Evolutionary conservation across 257 asterid species (phyloP).

Genomic region (Penstemon barbatus): DNA sequence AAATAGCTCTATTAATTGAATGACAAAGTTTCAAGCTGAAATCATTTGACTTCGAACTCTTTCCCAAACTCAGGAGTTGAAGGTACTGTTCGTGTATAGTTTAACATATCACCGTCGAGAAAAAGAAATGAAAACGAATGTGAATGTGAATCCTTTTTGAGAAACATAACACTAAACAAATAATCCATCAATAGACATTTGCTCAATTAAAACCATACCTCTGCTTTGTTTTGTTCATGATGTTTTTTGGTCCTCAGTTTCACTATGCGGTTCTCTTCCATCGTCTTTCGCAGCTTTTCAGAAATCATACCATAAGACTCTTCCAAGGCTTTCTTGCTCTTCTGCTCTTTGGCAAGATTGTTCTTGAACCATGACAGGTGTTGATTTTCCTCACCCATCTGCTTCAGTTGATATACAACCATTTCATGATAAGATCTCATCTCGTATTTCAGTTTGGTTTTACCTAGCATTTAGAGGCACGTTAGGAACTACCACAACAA

Average conservation of each 20-base stretch:
- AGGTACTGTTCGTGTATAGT: no score
- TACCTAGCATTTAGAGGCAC: conserved; percentile 40
- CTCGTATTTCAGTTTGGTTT: conserved; percentile 61
- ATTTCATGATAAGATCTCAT: conserved; percentile 52
- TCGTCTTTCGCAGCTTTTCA: conserved; percentile 44
- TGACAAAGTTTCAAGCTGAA: no score
- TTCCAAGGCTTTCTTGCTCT: conserved; percentile 49
- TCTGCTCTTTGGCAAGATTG: conserved; percentile 49
- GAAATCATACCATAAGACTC: conserved; percentile 35
- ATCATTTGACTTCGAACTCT: no score
- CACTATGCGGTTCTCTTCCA: conserved; percentile 47
- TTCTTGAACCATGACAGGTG: conserved; percentile 47
- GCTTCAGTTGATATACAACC: conserved; percentile 58
- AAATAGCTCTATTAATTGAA: no score
- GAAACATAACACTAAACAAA: no score
- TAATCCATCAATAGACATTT: not conserved
- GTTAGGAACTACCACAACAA: conserved; percentile 16
- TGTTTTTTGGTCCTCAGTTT: conserved; percentile 48
- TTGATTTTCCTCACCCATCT: conserved; percentile 77
- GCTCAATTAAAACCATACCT: conserved; percentile 44
- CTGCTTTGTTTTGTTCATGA: conserved; percentile 61
- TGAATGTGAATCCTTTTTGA: no score
- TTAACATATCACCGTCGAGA: no score
- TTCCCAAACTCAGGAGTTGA: no score
- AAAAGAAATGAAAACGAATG: no score